Evolutionary conservation across 805 yeast species (phyloP), one percentile per base, ranked within the genome.

Genomic region (Ogataea parapolymorpha): DNA sequence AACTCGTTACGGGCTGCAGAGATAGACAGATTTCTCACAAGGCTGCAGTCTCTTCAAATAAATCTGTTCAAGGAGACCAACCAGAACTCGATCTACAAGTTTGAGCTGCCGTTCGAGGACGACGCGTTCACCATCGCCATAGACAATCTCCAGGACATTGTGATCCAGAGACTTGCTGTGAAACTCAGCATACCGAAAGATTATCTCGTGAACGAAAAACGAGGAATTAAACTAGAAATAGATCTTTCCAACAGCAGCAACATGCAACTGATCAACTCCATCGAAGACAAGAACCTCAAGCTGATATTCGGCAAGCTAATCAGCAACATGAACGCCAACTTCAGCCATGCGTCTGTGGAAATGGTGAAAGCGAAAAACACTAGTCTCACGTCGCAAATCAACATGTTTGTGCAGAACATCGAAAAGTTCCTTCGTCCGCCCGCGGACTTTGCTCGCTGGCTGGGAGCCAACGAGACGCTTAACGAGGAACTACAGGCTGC

Each of bases 141-240:
- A n/a, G 66, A 61, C 25, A 51, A 56, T 20, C 42, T 49, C 18
- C 53, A 50, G 7, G 59, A 58, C 26, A 50, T 64, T 7, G 44
- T 39, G 3, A 53, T 64, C 23, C 44, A 48, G 4, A 47, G 44
- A 7, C 38, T 65, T 12, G 59, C 61, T 12, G 52, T 63, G 13
- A 58, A 56, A 28, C 29, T 65, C 6, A 45, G 55, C 3, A 46
- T 65, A 11, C 68, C 70, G 1, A 54, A 50, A 35, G 67, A 63
- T 7, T 63, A 64, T 31, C 43, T 62, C 13, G 48, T 38, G 33
- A 56, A 53, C 31, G 38, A 49, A 15, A 56, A 55, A 23, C 62
- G 56, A 36, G 24, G 23, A 12, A 12, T 20, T 3, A 17, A 18
- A 18, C 36, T 65, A 23, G 66, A 61, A 29, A 27, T 65, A 22